Percentiles rank a stretch among this genome's conserved stretches.
These are phyloP conservation scores for thale cress (Arabidopsis thaliana) DNA, from an alignment of 345 rosid species.

Conservation along the genomic window TAIR10.1 NC_003076.8:6705501-6706000, in stretches of 20 bases:
- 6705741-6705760: conserved; percentile 59
- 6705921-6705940: conserved; percentile 7
- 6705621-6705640: conserved; percentile 77
- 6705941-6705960: conserved; percentile 67
- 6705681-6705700: background rate
- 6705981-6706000: conserved; percentile 65
- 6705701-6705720: conserved; percentile 18
- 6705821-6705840: conserved; percentile 53
- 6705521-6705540: background rate
- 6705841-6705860: background rate
- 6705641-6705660: conserved; percentile 2
- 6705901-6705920: background rate
- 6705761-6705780: conserved; percentile 85
- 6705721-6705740: conserved; percentile 50
- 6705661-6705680: background rate
- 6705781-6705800: conserved; percentile 74
- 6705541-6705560: conserved; percentile 51
- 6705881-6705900: conserved; percentile 9
- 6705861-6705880: background rate
- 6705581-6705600: conserved; percentile 65
- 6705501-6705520: conserved; percentile 2
- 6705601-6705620: conserved; percentile 80
- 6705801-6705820: conserved; percentile 91
- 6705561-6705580: conserved; percentile 58
- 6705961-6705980: conserved; percentile 69